Evolutionary conservation across 257 asterid species (phyloP), one percentile per base, ranked within the genome.

Genomic region (Nicotiana tabacum): DNA sequence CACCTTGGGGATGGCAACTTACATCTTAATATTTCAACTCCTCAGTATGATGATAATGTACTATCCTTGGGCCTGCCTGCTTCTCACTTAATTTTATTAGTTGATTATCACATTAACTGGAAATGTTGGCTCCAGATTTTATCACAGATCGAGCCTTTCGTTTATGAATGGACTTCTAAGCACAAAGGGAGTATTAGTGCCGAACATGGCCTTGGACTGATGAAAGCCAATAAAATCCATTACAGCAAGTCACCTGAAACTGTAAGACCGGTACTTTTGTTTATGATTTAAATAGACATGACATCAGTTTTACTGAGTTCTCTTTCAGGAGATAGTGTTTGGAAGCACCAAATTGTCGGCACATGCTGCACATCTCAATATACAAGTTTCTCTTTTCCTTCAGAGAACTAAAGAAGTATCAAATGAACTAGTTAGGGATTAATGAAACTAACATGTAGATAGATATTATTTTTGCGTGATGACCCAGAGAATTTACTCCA

Each of bases 1-100:
- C 99, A 96, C 88, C 98, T 96, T 77, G 99, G 99, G 83, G 99
- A 96, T 84, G 97, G 98, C 68, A 96, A 96, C 92, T 87, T 96
- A 60, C 99, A 94, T 89, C 98, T 96, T 56, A 96, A 96, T 85
- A 92, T 96, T 70, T 96, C 99, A 67, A 80, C 97, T 66, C 92
- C 85, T 72, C 88, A 86, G 86, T 92, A 94, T 33, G 88, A 87
- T 46, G 95, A 94, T 84, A 90, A 82, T 81, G 99, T 96, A 93
- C 85, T 76, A 77, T 80, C 80, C 66, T 37, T 48, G 77, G 77
- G 81, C 84, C 84, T 72, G 29, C 62, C 29, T 48, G 62, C 64
- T 74, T 27, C 80, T 74, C 82, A 69, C 77, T 69, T 77, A 51
- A 79, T 77, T 48, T 82, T 43, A 67, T 77, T 27, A 30, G 82